phyloP scores from a whole-genome alignment of 164 flowering plant species.

The Buxus sempervirens region DNA sequence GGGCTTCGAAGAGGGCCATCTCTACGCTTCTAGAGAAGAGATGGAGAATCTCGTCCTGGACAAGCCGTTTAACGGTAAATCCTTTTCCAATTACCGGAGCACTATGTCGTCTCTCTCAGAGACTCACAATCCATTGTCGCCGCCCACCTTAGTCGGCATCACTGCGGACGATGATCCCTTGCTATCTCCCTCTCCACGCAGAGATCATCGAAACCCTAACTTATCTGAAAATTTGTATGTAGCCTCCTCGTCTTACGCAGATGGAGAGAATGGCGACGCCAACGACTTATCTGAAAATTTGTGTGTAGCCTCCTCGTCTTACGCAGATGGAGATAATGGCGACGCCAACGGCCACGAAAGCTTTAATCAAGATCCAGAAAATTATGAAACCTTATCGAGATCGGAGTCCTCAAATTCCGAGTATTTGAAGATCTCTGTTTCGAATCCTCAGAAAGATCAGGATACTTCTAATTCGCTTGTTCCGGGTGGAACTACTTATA shows the following conservation, averaged over 20 bases:
- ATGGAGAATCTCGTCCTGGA: slow-evolving; percentile 63
- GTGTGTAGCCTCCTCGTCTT: slow-evolving; percentile 37
- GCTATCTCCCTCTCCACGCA: slow-evolving; percentile 20
- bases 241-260: slow-evolving; percentile 47
- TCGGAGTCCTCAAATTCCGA: slow-evolving; percentile 36
- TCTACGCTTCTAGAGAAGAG: slow-evolving; percentile 52
- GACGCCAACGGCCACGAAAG: slow-evolving; percentile 30
- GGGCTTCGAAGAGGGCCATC: slow-evolving; percentile 42
- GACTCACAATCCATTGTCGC: slow-evolving; percentile 36
- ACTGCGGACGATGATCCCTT: slow-evolving; percentile 38
- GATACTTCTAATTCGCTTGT: slow-evolving; percentile 65
- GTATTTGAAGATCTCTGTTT: slow-evolving; percentile 61
- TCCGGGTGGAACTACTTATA: slow-evolving; percentile 64
- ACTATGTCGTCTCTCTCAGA: slow-evolving; percentile 40
- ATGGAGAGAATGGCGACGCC: slow-evolving; percentile 23
- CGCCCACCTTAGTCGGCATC: too few relatives aligned
- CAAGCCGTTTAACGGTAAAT: slow-evolving; percentile 30
- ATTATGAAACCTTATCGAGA: slow-evolving; percentile 20
- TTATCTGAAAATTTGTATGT: slow-evolving; percentile 19
- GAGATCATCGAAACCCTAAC: slow-evolving; percentile 21
- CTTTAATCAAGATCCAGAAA: slow-evolving; percentile 12
- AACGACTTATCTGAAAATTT: slow-evolving; percentile 26
- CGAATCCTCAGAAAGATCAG: slow-evolving; percentile 76
- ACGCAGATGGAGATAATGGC: slow-evolving; percentile 37
- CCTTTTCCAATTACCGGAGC: too few relatives aligned